These are phyloP conservation scores for Acacia pycnantha DNA, from an alignment of 331 rosid genomes.

Conservation along the genomic window DNA sequence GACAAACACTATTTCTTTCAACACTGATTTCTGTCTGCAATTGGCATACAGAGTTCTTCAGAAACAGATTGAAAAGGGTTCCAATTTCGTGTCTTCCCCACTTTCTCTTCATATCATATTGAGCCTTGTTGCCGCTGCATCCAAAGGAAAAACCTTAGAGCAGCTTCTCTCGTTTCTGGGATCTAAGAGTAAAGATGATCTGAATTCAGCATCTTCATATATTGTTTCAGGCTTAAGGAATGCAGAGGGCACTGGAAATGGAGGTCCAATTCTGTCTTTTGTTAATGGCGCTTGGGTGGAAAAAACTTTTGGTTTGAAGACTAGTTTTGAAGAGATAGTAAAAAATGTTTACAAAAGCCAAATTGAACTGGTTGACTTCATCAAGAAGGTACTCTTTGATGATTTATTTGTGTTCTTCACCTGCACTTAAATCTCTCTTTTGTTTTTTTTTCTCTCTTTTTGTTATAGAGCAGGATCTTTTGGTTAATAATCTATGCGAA, in stretches of 20 bases:
- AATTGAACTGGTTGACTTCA: conserved; percentile 19
- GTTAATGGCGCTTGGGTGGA: conserved; percentile 32
- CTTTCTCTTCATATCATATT: background rate
- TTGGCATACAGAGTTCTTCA: background rate
- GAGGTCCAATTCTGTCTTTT: background rate
- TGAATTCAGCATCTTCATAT: background rate
- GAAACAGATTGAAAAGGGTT: background rate
- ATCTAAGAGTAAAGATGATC: background rate
- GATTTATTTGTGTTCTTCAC: background rate
- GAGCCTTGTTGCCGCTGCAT: background rate
- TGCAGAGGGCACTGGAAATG: background rate
- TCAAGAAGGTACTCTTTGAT: background rate
- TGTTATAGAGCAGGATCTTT: too few relatives aligned
- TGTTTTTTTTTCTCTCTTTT: too few relatives aligned
- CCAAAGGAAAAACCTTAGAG: background rate
- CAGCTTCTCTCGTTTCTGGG: background rate
- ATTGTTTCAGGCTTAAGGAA: background rate
- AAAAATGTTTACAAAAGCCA: conserved; percentile 5
- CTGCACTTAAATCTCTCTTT: background rate
- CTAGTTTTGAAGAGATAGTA: conserved; percentile 20
- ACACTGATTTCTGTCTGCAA: background rate
- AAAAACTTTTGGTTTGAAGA: conserved; percentile 11
- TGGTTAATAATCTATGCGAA: too few relatives aligned
- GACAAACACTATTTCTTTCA: background rate
- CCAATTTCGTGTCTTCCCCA: background rate